Conservation (phyloP, 768 basidiomycete species). For the Mycena capillaripes region DNA sequence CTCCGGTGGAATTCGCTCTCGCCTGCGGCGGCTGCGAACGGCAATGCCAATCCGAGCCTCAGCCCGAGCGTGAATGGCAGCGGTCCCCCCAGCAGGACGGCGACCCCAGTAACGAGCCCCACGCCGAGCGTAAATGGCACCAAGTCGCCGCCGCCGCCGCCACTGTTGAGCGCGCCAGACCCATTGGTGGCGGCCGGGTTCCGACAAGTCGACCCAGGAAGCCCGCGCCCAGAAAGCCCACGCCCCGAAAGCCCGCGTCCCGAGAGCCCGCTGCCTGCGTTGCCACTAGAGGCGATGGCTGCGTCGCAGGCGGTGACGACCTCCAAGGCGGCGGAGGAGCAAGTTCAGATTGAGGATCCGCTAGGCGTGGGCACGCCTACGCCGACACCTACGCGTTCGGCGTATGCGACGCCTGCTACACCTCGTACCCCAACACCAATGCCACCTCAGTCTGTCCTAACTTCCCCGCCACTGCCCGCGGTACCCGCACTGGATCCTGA, state of each 20-base stretch:
- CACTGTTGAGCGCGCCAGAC: constrained; percentile 22
- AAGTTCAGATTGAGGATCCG: constrained; percentile 26
- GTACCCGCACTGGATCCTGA: neutral
- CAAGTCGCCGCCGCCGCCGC: constrained; percentile 20
- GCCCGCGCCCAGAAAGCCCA: constrained; percentile 28
- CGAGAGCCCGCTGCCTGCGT: constrained; percentile 38
- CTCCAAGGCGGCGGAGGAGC: constrained; percentile 15
- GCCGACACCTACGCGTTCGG: constrained; percentile 12
- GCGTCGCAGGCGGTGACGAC: constrained; percentile 5
- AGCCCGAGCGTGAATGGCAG: constrained; percentile 33
- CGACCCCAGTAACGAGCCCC: constrained; percentile 21
- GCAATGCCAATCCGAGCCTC: constrained; percentile 16
- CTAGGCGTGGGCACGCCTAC: constrained; percentile 34
- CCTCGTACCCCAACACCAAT: constrained; percentile 22
- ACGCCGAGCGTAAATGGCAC: constrained; percentile 33
- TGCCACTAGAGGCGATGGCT: constrained; percentile 31
- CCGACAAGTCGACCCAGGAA: constrained; percentile 29
- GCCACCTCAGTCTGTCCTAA: neutral
- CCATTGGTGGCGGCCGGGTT: constrained; percentile 11
- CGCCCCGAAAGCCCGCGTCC: constrained; percentile 35
- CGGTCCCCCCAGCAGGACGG: constrained; percentile 2
- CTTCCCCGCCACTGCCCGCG: neutral
- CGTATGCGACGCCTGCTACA: constrained; percentile 15
- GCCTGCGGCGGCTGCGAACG: constrained; percentile 15
- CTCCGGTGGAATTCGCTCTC: constrained; percentile 38